Evolutionary conservation across 352 stramenopile genomes (phyloP), one percentile per base, ranked within the genome.

Genomic region (Pythium phragmiticola): DNA sequence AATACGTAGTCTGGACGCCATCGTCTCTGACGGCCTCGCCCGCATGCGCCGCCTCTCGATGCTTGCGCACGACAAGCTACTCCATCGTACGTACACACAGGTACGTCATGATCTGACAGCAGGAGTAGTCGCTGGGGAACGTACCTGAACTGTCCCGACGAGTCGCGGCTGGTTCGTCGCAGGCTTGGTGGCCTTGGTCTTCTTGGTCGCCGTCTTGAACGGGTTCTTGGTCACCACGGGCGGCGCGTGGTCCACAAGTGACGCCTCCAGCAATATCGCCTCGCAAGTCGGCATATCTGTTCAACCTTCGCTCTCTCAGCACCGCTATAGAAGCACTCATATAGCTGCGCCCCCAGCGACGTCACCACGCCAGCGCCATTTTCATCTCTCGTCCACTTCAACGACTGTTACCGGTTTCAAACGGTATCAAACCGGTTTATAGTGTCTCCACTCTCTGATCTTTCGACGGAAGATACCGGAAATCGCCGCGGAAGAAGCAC

Each of bases 231-330:
- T 49, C 21, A 19, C 42, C 17, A 67, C 36, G 3, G 50, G 48
- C 16, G 55, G 53, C 45, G 57, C 37, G 26, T 68, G 64, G 59
- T 74, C 66, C 16, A 56, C 39, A 4, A 76, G 49, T n/a, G 12
- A 14, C 12, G 70, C 60, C 55, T 76, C 66, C 17, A 76, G 46
- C n/a, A 76, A 30, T 17, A 76, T 66, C 45, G 52, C 58, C 56
- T 73, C 62, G 6, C 16, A 55, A 3, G 33, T 48, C 43, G 57
- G 3, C 57, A 63, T 63, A 17, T 17, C 37, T 46, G 14, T 21
- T 21, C 11, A 17, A n/a, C 7, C 13, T 41, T 41, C 36, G 8
- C 14, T 12, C 37, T 42, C 37, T 16, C 37, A 4, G 11, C 9
- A 42, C 37, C 0, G 2, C 14, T 16, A 42, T 42, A 42, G 5